phyloP scores from a whole-genome alignment of 805 yeast genomes.

The Sugiyamaella americana region DNA sequence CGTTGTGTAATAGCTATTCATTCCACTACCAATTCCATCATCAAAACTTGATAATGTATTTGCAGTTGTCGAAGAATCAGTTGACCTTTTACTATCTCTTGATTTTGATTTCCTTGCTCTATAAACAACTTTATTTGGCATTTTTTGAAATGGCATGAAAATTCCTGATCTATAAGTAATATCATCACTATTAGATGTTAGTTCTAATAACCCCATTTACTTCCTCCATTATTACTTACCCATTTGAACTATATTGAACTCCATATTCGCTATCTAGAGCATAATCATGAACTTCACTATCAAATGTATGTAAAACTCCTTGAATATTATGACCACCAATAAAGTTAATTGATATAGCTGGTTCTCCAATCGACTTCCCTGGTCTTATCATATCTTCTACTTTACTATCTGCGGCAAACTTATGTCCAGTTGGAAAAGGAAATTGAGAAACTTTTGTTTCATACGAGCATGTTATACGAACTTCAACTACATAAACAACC shows the following conservation, averaged over 20 bases:
- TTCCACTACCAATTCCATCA: too few species aligned
- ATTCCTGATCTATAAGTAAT: conserved; percentile 19
- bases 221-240: conserved; percentile 2
- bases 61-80: not conserved
- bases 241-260: conserved; percentile 18
- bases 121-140: not conserved
- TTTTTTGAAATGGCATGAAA: conserved; percentile 21
- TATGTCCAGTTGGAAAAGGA: not conserved
- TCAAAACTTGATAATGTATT: not conserved
- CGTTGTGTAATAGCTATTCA: too few species aligned
- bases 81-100: too few species aligned
- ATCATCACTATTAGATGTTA: conserved; percentile 5
- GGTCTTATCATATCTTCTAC: not conserved
- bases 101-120: not conserved
- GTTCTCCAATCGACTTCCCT: conserved; percentile 5
- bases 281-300: conserved; percentile 15
- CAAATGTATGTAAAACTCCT: conserved; percentile 15
- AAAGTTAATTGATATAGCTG: conserved; percentile 14
- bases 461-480: conserved; percentile 13
- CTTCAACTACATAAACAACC: conserved; percentile 26
- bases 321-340: conserved; percentile 17
- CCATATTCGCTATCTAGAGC: conserved; percentile 21
- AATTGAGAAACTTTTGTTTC: not conserved
- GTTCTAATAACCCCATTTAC: not conserved
- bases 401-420: not conserved